These are phyloP conservation scores for Sporothrix luriei DNA, from an alignment of 2,329 filamentous ascomycete genomes.

Conservation along the genomic window DNA sequence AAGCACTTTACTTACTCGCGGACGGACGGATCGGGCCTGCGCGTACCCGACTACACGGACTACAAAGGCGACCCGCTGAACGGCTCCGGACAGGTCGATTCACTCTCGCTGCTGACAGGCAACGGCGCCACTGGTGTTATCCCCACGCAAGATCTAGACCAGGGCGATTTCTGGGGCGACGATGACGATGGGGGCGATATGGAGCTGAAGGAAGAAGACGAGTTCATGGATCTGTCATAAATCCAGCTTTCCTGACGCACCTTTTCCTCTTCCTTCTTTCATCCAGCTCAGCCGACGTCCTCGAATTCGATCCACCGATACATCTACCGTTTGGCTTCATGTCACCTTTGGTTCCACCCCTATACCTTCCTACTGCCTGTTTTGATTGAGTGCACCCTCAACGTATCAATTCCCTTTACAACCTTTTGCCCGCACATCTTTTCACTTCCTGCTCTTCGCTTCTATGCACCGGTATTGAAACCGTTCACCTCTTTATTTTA, in stretches of 20 bases:
- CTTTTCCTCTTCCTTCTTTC: conserved; percentile 34
- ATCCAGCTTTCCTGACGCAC: not conserved
- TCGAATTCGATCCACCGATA: not conserved
- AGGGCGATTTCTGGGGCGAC: conserved; percentile 66
- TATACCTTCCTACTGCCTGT: not conserved
- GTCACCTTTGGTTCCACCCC: not conserved
- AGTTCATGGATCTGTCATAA: conserved; percentile 36
- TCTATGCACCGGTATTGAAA: not conserved
- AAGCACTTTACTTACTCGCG: conserved; percentile 75
- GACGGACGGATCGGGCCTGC: conserved; percentile 77
- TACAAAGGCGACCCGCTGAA: conserved; percentile 77
- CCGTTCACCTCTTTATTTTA: not conserved
- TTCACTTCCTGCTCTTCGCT: not conserved
- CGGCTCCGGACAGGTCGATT: conserved; percentile 47
- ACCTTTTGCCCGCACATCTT: not conserved
- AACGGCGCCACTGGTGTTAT: conserved; percentile 46
- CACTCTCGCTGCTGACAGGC: conserved; percentile 45
- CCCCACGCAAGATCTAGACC: conserved; percentile 52
- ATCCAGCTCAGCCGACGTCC: conserved; percentile 21
- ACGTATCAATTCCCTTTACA: too few relatives aligned
- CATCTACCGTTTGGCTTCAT: not conserved
- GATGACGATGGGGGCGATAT: conserved; percentile 72
- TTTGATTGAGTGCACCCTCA: not conserved
- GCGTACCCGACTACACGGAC: conserved; percentile 92
- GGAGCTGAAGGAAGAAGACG: conserved; percentile 38